These are phyloP conservation scores for Orobanche coerulescens DNA, from an alignment of 257 asterid species.

Conservation along the genomic window DNA sequence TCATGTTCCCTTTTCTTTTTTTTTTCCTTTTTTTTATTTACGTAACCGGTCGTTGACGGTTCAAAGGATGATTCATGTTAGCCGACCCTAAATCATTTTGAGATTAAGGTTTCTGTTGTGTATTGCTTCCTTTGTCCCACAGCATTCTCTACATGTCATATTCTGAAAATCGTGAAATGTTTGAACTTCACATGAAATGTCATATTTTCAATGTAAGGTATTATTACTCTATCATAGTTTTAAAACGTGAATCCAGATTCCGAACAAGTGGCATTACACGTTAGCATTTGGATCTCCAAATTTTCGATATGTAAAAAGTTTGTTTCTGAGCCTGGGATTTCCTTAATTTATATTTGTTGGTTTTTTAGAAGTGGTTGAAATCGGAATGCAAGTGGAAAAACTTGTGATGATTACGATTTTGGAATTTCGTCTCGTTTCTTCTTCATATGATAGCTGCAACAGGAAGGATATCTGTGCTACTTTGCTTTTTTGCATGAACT, in stretches of 20 bases:
- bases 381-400: too few relatives aligned
- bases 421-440: too few relatives aligned
- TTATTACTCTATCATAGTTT: neutral
- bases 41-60: too few relatives aligned
- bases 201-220: neutral
- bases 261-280: neutral
- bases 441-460: too few relatives aligned
- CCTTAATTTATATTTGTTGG: neutral
- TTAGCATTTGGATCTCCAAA: slow-evolving; percentile 1
- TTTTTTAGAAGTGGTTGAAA: neutral
- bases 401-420: too few relatives aligned
- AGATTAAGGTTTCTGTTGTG: too few relatives aligned
- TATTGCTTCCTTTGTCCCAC: slow-evolving; percentile 1
- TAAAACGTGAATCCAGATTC: neutral
- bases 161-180: neutral
- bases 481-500: too few relatives aligned
- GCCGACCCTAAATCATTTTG: too few relatives aligned
- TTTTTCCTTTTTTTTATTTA: too few relatives aligned
- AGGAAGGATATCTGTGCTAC: too few relatives aligned
- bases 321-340: neutral
- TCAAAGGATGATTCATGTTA: too few relatives aligned
- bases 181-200: neutral
- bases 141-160: neutral
- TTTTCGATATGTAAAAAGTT: neutral
- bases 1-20: too few relatives aligned